Evolutionary conservation across 257 asterid genomes (phyloP), one percentile per base, ranked within the genome.

Genomic region (Nicotiana obtusifolia): DNA sequence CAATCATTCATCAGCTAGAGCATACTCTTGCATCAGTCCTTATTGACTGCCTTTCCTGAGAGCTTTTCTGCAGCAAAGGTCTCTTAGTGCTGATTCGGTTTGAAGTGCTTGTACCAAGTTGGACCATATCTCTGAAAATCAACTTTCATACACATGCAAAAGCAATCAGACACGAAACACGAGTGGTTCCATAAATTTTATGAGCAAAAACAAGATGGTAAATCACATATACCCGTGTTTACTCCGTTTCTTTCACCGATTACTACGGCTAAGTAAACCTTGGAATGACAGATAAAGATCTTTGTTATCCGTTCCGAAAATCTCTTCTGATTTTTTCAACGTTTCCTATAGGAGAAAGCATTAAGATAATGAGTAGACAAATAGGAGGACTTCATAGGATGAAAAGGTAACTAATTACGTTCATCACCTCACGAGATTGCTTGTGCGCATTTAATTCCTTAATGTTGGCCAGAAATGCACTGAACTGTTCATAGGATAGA

Each of bases 371-470:
- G 75, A 81, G 77, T 7, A 83, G 60, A 59, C 17, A 47, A 77
- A 22, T 41, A 22, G 35, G 54, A 57, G 15, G 19, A 61, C 41
- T 5, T 37, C 56, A 41, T 5, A 37, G 57, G 3, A 68, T 37
- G n/a, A 0, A 37, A 69, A 37, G 0, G 57, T 19, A 37, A n/a
- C 33, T 0, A 37, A 37, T n/a, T n/a, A 69, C 0, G 11, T 4
- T 69, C n/a, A 31, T 85, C 88, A 95, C 99, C 98, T 96, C 98
- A 56, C 99, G 97, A 33, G 99, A 88, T 86, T 96, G 98, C 87
- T 89, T 93, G 82, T 92, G 99, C 13, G 99, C 95, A 83, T 96
- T 96, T 77, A 96, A 80, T 83, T 96, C 98, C 88, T 96, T 96
- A 64, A 96, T 86, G 82, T 93, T 96, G 15, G 97, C 86, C 62